Evolutionary conservation across 768 basidiomycete species (phyloP), one percentile per base, ranked within the genome.

Genomic region (Tremella mesenterica): DNA sequence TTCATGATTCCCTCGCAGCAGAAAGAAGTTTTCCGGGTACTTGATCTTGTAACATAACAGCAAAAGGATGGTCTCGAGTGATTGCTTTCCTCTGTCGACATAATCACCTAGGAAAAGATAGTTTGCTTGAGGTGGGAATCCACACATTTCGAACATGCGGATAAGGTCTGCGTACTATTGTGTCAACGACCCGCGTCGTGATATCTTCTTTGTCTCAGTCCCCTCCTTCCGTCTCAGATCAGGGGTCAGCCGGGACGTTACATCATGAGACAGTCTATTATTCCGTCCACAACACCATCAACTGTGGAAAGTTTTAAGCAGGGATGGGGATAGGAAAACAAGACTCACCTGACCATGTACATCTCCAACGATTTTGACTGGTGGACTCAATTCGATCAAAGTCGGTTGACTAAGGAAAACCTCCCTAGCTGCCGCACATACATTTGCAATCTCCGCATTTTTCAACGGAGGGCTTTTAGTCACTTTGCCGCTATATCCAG

Each of bases 31-130:
- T 77, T 99, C 95, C 7, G 95, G 95, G 75, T 92, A 99, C 75
- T 97, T 97, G 78, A 99, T 88, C 80, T 99, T 99, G 83, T 96
- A 97, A 75, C 95, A 97, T 36, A 97, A 78, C 34, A 99, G 79
- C 45, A 99, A 81, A 23, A 97, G 82, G 70, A 99, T 97, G 14
- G 95, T 97, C 75, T 99, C 95, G 56, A 99, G 81, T 67, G 88
- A 91, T 76, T 97, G 93, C 76, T 97, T 97, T 27, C 95, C 95
- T 59, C 95, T 80, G 76, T 99, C 95, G 69, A 99, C 95, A 69
- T 99, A 99, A 76, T 99, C 95, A 39, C 95, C 95, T 39, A 99
- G 81, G 79, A 97, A 99, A 56, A 99, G 86, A 75, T 97, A 99
- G 71, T 97, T 97, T 63, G 91, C 85, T 4, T 85, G 80, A 4